These are phyloP conservation scores for Trichosporon ovoides DNA, from an alignment of 1,284 basidiomycete species.

Conservation along the genomic window DNA sequence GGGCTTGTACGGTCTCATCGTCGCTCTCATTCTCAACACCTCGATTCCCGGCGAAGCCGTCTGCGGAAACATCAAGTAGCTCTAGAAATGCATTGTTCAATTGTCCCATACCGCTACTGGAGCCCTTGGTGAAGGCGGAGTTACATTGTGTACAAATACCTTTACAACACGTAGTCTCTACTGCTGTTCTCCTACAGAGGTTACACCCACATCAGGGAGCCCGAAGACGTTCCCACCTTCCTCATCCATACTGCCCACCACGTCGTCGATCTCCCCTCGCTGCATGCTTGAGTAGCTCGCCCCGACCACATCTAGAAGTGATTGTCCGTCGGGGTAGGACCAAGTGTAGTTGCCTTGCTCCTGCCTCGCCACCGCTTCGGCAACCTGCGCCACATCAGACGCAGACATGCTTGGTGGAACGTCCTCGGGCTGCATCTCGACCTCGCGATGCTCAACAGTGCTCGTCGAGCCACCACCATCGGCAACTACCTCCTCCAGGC, in stretches of 20 bases:
- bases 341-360: conserved; percentile 25
- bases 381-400: conserved; percentile 16
- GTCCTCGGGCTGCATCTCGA: background rate
- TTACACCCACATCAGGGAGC: conserved; percentile 10
- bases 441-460: background rate
- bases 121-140: background rate
- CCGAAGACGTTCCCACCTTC: conserved; percentile 12
- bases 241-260: background rate
- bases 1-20: conserved; percentile 56
- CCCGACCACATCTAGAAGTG: conserved; percentile 35
- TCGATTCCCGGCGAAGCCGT: conserved; percentile 19
- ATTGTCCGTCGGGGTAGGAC: conserved; percentile 32
- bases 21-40: conserved; percentile 56
- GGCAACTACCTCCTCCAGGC: background rate
- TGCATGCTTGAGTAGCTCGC: conserved; percentile 4
- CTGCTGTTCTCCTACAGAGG: background rate
- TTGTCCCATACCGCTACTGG: background rate
- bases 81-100: conserved; percentile 5
- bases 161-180: conserved; percentile 4
- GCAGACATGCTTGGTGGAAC: background rate
- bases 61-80: conserved; percentile 13
- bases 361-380: conserved; percentile 16
- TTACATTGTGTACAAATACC: background rate
- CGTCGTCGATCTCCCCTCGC: conserved; percentile 4
- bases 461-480: background rate